Conservation (phyloP, 2,329 filamentous ascomycete species). For the Botrytis galanthina region DNA sequence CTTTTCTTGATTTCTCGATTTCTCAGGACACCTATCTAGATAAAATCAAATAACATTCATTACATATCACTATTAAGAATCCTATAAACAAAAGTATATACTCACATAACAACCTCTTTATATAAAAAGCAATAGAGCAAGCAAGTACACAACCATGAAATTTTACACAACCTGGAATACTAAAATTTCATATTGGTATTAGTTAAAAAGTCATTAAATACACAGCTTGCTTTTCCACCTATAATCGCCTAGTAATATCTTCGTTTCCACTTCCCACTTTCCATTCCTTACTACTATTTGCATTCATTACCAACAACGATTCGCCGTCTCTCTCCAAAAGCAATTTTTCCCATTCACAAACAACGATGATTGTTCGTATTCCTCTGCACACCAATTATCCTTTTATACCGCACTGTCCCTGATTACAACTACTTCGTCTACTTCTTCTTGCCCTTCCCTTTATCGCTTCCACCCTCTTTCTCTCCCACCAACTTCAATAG, state of each 20-base stretch:
- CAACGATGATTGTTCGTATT: neutral
- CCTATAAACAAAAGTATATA: no score
- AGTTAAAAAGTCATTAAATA: neutral
- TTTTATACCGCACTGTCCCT: neutral
- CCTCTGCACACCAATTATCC: neutral
- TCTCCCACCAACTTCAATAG: constrained; percentile 30
- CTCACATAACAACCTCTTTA: no score
- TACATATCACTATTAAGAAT: no score
- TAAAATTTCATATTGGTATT: neutral
- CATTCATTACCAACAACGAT: neutral
- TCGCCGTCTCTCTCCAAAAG: neutral
- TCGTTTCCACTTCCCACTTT: neutral
- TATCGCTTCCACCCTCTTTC: constrained; percentile 16
- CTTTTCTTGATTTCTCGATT: no score
- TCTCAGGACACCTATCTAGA: no score
- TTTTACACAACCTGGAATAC: no score
- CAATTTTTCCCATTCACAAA: neutral
- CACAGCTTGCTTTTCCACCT: neutral
- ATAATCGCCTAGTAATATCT: no score
- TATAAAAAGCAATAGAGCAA: no score
- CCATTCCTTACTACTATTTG: neutral
- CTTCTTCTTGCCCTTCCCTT: neutral
- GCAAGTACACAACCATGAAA: neutral
- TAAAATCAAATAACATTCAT: no score
- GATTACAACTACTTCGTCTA: neutral